Percentiles rank a stretch among this genome's conserved stretches.
Evolutionary conservation across 257 asterid species (phyloP).

Genomic region (Ballota nigra): DNA sequence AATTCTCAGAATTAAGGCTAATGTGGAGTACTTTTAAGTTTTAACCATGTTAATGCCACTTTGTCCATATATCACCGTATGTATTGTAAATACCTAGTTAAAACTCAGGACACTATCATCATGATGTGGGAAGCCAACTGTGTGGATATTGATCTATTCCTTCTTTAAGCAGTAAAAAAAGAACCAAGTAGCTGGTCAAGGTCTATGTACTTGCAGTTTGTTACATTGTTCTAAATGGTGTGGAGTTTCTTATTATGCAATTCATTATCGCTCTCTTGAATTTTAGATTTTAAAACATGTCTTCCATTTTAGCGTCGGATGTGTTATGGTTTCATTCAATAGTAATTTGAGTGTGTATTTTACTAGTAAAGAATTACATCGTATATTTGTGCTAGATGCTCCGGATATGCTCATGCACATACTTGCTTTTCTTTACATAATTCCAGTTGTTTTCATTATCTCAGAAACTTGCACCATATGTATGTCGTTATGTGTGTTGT

Average conservation of each 20-base stretch:
- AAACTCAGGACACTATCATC: not conserved
- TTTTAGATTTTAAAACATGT: not conserved
- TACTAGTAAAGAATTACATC: constrained; percentile 11
- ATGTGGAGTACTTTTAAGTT: not conserved
- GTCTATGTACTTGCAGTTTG: not conserved
- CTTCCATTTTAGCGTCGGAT: not conserved
- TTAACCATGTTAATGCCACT: not conserved
- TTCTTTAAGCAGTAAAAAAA: not conserved
- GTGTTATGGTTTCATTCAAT: not conserved
- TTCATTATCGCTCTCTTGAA: not conserved
- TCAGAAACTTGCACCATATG: not conserved
- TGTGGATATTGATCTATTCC: not conserved
- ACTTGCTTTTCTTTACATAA: not conserved
- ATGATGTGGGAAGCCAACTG: not conserved
- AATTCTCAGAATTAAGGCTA: not conserved
- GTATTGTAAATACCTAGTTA: not conserved
- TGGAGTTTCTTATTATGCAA: not conserved
- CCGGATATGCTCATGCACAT: not conserved
- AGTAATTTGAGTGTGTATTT: too few relatives aligned
- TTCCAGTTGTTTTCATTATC: not conserved
- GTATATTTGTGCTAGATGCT: constrained; percentile 6
- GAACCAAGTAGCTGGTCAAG: not conserved
- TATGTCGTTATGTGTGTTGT: not conserved
- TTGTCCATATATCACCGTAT: not conserved
- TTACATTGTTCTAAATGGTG: not conserved